Evolutionary conservation across 2,329 filamentous ascomycete genomes (phyloP), one percentile per base, ranked within the genome.

Genomic region (Hirsutella rhossiliensis): DNA sequence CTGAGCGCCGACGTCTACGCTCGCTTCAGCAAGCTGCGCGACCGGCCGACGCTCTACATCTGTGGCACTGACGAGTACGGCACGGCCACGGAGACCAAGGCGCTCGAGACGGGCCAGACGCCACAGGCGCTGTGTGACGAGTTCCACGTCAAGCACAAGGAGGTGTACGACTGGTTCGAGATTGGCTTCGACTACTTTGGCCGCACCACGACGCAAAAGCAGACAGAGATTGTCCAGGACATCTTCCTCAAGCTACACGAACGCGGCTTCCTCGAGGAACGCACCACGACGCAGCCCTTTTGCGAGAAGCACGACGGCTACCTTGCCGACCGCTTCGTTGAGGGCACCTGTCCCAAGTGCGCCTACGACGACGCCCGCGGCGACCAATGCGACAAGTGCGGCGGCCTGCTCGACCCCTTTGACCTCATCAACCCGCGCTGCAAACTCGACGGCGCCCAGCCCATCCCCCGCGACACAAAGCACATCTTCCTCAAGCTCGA

Each of bases 151-250:
- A 80, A 94, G 47, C 90, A 96, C 67, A 80, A 87, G 56, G 86
- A 84, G 41, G 84, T 96, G 52, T 97, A 97, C 65, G 78, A 94
- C 62, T 96, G 90, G 87, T 98, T 98, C 68, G 80, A 88, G 59
- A 90, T 97, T 58, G 81, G 77, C 46, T 97, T 97, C 60, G 90
- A 97, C 66, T 82, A 89, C 64, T 98, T 97, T 60, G 92, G 89
- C 49, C 83, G 89, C 47, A 97, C 92, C 5, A 87, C 89, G 3
- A 97, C 90, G 17, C 66, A 77, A 44, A 78, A 92, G 56, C 92
- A 97, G 65, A 96, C 88, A 19, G 78, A 87, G 52, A 97, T 98
- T 55, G 86, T 89, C 11, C 92, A 97, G 65, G 79, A 86, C 50
- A 89, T 97, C 52, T 97, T 97, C 65, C 69, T 72, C 45, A 82